A percentile compares a stretch with the other conserved stretches of the same genome.
These are phyloP conservation scores for Rhododendron molle DNA, from an alignment of 148 eudicot species.

Conservation along the genomic window DNA sequence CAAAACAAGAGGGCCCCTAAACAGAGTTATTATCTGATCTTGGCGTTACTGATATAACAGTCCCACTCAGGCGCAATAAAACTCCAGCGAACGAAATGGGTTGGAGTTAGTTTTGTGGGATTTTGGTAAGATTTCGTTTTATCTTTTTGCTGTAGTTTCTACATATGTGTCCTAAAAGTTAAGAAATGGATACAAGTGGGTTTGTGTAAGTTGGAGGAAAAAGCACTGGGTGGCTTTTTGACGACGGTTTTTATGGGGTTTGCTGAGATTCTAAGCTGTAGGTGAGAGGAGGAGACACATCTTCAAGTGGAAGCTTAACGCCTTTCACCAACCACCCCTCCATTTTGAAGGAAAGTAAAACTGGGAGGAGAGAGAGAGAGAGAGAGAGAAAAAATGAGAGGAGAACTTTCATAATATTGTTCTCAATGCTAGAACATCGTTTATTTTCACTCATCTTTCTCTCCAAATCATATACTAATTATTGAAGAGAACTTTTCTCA, in stretches of 20 bases:
- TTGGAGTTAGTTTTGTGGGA: not conserved
- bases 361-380: too few species aligned
- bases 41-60: not conserved
- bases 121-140: not conserved
- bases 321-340: not conserved
- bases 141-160: not conserved
- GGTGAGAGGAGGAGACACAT: not conserved
- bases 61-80: not conserved
- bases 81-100: not conserved
- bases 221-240: not conserved
- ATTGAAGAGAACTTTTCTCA: too few species aligned
- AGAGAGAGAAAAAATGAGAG: too few species aligned
- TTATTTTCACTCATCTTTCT: too few species aligned
- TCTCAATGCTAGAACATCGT: too few species aligned
- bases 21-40: too few species aligned
- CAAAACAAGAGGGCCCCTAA: not conserved
- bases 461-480: too few species aligned
- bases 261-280: not conserved
- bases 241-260: not conserved
- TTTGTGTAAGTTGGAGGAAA: not conserved
- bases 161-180: not conserved
- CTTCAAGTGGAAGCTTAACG: not conserved
- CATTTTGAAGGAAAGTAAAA: too few species aligned
- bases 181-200: not conserved
- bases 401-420: too few species aligned